phyloP scores from a whole-genome alignment of 805 yeast genomes.

The Candida methanosorbosa region DNA sequence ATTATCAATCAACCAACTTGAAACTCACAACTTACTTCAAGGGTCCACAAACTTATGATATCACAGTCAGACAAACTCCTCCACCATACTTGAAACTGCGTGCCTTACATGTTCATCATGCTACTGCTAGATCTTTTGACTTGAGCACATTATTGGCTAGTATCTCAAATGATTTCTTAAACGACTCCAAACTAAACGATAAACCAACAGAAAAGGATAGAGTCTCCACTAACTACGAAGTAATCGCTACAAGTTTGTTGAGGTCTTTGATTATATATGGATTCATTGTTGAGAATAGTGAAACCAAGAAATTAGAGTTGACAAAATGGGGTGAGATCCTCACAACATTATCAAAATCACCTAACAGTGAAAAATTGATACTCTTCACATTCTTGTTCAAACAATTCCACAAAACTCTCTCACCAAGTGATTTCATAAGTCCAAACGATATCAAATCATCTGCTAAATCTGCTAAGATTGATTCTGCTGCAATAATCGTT shows the following conservation, averaged over 20 bases:
- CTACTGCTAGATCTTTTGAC: conserved; percentile 23
- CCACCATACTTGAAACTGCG: conserved; percentile 36
- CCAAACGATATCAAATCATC: conserved; percentile 24
- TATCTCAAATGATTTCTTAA: conserved; percentile 23
- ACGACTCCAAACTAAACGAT: conserved; percentile 9
- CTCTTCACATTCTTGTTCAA: conserved; percentile 37
- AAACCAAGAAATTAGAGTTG: conserved; percentile 31
- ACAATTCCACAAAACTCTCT: conserved; percentile 27
- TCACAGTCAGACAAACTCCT: conserved; percentile 47
- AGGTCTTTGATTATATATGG: conserved; percentile 47
- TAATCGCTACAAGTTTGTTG: conserved; percentile 45
- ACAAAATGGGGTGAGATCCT: conserved; percentile 46
- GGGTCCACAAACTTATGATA: conserved; percentile 19
- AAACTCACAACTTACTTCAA: conserved; percentile 31
- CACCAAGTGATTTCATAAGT: conserved; percentile 31
- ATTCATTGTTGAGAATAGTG: conserved; percentile 30
- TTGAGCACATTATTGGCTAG: conserved; percentile 20
- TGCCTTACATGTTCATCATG: conserved; percentile 23
- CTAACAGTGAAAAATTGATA: conserved; percentile 31
- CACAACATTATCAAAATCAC: conserved; percentile 21
- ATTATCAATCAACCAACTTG: conserved; percentile 69
- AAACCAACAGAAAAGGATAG: conserved; percentile 18
- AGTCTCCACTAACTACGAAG: conserved; percentile 38
- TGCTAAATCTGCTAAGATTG: conserved; percentile 28
- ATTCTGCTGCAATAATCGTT: conserved; percentile 32